Evolutionary conservation across 1,284 basidiomycete species (phyloP), one percentile per base, ranked within the genome.

Genomic region (Acaromyces ingoldii): DNA sequence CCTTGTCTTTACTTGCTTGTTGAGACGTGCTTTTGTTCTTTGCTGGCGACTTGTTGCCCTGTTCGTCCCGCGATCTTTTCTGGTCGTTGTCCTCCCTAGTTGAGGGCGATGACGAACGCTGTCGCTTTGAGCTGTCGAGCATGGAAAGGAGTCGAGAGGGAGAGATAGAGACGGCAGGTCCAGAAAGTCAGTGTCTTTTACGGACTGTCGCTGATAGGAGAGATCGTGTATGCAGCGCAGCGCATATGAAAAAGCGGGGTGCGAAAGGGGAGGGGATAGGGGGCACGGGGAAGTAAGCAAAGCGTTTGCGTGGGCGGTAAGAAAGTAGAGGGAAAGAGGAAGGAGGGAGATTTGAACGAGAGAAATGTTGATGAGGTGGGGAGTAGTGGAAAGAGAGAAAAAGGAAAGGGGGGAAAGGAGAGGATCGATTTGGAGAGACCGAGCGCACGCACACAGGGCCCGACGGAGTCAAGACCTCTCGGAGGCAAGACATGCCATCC

Each of bases 91-190:
- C 42, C 34, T 34, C 31, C 15, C 52, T 51, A 29, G 56, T 58
- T 7, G 58, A 51, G 44, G 21, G 58, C 36, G 65, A 68, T 26
- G 51, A 41, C 47, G 60, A 65, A 53, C 65, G 60, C 43, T 57
- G 51, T 48, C 65, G 61, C 56, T 68, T 68, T 39, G 57, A 54
- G 42, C 57, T 60, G 46, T 63, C 65, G 65, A 63, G 49, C 65
- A 68, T 68, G 57, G 40, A 26, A 26, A n/a, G 25, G 31, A 44
- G 22, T 26, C n/a, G 31, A 44, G n/a, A 25, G 42, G 17, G 25
- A 44, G 42, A 26, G n/a, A 10, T 19, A 41, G 39, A 9, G 31
- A 44, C 28, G 13, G 9, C 38, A 40, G 17, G 17, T 19, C 9
- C 13, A 40, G 38, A 40, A 40, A 25, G 7, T 19, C 21, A 40